These are phyloP conservation scores for Arbutus unedo DNA, from an alignment of 148 eudicot species.

Conservation along the genomic window DNA sequence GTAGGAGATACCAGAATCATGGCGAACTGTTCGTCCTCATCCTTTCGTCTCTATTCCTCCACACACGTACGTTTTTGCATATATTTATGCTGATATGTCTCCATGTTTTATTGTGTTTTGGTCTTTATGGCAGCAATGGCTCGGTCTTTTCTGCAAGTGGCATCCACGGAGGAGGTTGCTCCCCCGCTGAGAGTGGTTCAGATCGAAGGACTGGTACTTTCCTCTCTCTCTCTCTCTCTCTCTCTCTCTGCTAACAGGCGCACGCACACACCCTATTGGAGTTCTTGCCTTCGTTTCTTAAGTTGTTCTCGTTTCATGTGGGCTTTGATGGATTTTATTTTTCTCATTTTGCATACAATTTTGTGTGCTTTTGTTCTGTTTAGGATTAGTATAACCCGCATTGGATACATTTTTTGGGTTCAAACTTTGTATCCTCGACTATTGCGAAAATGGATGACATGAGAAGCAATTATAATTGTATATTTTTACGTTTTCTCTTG, in stretches of 20 bases:
- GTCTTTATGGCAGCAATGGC: constrained; percentile 35
- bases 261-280: background rate
- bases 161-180: constrained; percentile 64
- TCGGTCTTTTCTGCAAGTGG: constrained; percentile 80
- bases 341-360: background rate
- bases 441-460: background rate
- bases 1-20: constrained; percentile 19
- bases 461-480: background rate
- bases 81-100: background rate
- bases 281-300: background rate
- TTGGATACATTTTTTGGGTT: background rate
- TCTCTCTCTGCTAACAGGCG: background rate
- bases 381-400: background rate
- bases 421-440: background rate
- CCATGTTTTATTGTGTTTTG: background rate
- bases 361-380: background rate
- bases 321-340: background rate
- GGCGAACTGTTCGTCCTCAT: constrained; percentile 39
- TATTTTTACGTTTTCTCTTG: background rate
- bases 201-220: constrained; percentile 79
- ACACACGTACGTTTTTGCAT: background rate
- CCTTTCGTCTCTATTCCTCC: background rate
- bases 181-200: constrained; percentile 87
- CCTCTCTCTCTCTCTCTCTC: background rate
- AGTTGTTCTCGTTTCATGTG: background rate